These are phyloP conservation scores for Blastobotrys ciferrii DNA, from an alignment of 1,139 yeast species.

Conservation along the genomic window DNA sequence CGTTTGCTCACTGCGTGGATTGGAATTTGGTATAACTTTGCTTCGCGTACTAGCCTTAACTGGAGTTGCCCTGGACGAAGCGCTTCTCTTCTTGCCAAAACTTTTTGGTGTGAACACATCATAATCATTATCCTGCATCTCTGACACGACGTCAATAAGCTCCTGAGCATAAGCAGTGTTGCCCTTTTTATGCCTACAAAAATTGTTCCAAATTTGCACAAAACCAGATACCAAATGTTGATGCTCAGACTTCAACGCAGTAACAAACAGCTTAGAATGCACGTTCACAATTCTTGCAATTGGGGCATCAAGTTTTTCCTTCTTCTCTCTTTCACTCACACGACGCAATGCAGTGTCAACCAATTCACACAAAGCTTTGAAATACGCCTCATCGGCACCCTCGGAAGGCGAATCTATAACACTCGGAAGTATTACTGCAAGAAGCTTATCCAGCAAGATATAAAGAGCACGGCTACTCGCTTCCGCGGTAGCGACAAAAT, in stretches of 20 bases:
- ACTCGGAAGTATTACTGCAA: background rate
- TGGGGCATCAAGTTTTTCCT: background rate
- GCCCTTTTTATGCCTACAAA: conserved; percentile 8
- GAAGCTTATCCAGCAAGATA: background rate
- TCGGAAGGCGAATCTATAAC: background rate
- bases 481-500: background rate
- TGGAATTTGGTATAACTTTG: background rate
- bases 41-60: background rate
- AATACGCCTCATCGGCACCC: background rate
- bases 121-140: background rate
- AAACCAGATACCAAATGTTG: background rate
- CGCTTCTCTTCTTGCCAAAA: background rate
- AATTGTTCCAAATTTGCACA: background rate
- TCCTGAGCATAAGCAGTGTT: background rate
- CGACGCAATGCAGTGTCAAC: background rate
- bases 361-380: background rate
- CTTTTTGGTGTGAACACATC: background rate
- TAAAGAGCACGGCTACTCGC: background rate
- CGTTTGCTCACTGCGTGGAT: too few relatives aligned
- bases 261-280: conserved; percentile 2
- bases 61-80: background rate
- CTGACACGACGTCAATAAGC: background rate
- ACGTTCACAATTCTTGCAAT: background rate
- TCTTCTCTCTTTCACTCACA: conserved; percentile 2
- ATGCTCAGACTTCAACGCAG: background rate